A percentile compares a stretch with the other conserved stretches of the same genome.
These are phyloP conservation scores for Stemphylium vesicarium DNA, from an alignment of 2,329 filamentous ascomycete species.

Conservation along the genomic window DNA sequence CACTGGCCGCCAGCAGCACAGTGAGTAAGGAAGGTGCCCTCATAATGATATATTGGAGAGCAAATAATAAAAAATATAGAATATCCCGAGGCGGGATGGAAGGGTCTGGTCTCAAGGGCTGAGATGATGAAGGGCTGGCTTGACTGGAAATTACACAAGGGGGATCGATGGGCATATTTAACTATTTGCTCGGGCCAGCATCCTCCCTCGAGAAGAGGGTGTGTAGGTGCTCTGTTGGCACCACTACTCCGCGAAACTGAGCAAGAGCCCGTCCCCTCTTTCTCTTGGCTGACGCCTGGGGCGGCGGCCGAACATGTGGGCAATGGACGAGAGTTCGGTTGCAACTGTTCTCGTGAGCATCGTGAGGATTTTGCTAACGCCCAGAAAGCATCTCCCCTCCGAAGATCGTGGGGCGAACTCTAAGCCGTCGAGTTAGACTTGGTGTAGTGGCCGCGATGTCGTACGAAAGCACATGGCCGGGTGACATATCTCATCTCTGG, in stretches of 20 bases:
- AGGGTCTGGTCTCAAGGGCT: background rate
- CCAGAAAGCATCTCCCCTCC: background rate
- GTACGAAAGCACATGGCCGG: background rate
- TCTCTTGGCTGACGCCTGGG: background rate
- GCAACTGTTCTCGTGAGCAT: background rate
- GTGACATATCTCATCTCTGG: background rate
- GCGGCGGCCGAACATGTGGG: background rate
- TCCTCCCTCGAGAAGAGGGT: background rate
- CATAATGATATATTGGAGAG: background rate
- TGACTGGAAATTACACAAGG: background rate
- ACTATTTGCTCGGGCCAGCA: background rate
- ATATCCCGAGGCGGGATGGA: background rate
- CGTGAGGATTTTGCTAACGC: background rate
- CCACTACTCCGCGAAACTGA: background rate
- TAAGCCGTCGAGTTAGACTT: background rate
- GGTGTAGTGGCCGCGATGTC: background rate
- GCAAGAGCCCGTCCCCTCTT: background rate
- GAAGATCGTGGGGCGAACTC: background rate
- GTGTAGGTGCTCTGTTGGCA: background rate
- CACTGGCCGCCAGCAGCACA: conserved; percentile 10
- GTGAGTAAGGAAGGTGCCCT: conserved; percentile 2
- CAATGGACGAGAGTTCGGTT: background rate
- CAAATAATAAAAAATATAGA: background rate
- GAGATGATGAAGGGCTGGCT: background rate
- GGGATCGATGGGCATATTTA: background rate